These are phyloP conservation scores for Pythium oligandrum DNA, from an alignment of 352 stramenopile genomes.

Conservation along the genomic window DNA sequence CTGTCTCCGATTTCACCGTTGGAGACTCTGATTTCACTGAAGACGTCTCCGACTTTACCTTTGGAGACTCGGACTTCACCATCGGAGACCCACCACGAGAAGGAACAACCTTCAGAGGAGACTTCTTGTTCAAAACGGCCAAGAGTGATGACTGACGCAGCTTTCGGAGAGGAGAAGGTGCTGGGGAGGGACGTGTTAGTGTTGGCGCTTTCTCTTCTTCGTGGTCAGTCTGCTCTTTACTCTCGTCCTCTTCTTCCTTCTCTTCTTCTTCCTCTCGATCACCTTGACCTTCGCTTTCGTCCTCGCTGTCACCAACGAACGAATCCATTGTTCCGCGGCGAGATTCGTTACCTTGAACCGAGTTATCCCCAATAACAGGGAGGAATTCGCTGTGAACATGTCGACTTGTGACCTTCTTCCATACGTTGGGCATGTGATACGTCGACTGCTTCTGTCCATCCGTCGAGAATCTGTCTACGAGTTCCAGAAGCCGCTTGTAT, in stretches of 20 bases:
- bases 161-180: no score
- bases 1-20: no score
- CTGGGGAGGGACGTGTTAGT: no score
- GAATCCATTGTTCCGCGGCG: slow-evolving; percentile 55
- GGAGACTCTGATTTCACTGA: no score
- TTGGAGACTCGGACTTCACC: no score
- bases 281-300: slow-evolving; percentile 15
- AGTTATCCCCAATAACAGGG: slow-evolving; percentile 5
- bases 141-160: no score
- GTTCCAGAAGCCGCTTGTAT: slow-evolving; percentile 54
- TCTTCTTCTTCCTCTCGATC: slow-evolving; percentile 24
- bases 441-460: slow-evolving; percentile 30
- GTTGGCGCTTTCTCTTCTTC: slow-evolving; percentile 6
- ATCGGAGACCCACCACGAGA: no score
- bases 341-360: slow-evolving; percentile 5
- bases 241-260: slow-evolving; percentile 37
- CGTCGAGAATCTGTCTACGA: slow-evolving; percentile 66
- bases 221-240: slow-evolving; percentile 23
- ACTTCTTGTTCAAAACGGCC: no score
- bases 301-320: slow-evolving; percentile 48
- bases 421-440: slow-evolving; percentile 51
- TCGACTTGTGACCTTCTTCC: slow-evolving; percentile 46
- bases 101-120: no score
- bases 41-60: no score
- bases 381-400: slow-evolving; percentile 51